Conservation (phyloP, 352 stramenopile genomes). For the Globisporangium okanoganense region DNA sequence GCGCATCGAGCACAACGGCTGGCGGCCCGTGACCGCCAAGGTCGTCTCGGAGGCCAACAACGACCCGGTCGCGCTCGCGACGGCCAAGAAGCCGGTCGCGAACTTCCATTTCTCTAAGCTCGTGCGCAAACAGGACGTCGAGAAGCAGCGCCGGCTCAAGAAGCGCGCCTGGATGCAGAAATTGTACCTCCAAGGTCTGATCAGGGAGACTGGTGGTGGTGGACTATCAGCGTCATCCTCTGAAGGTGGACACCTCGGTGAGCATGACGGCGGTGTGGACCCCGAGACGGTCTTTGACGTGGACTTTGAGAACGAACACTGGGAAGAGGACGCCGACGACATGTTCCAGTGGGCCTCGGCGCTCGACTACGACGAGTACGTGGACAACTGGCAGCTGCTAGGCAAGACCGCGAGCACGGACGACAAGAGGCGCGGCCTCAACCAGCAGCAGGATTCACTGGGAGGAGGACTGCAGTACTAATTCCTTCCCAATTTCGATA, state of each 20-base stretch:
- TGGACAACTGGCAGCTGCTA: constrained; percentile 57
- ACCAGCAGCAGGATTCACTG: background rate
- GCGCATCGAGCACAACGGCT: constrained; percentile 89
- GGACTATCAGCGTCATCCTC: background rate
- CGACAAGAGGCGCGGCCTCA: background rate
- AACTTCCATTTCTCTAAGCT: constrained; percentile 48
- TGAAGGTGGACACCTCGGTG: constrained; percentile 1
- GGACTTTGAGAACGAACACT: constrained; percentile 64
- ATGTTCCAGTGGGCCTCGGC: constrained; percentile 67
- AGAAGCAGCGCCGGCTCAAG: constrained; percentile 47
- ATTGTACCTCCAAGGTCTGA: constrained; percentile 57
- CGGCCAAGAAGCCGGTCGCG: constrained; percentile 24
- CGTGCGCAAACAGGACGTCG: constrained; percentile 49
- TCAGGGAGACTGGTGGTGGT: constrained; percentile 18
- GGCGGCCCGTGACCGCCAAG: constrained; percentile 85
- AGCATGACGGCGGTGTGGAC: constrained; percentile 10
- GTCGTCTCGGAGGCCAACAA: constrained; percentile 56
- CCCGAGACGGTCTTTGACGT: constrained; percentile 42
- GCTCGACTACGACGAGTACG: constrained; percentile 76
- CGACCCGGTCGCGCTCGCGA: constrained; percentile 54
- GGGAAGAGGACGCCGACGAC: constrained; percentile 60
- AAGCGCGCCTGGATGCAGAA: constrained; percentile 84
- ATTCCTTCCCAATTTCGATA: background rate
- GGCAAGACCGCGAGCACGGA: constrained; percentile 56
- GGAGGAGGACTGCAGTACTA: no score